phyloP scores from a whole-genome alignment of 2,329 filamentous ascomycete species.

The Alternaria gaisen region DNA sequence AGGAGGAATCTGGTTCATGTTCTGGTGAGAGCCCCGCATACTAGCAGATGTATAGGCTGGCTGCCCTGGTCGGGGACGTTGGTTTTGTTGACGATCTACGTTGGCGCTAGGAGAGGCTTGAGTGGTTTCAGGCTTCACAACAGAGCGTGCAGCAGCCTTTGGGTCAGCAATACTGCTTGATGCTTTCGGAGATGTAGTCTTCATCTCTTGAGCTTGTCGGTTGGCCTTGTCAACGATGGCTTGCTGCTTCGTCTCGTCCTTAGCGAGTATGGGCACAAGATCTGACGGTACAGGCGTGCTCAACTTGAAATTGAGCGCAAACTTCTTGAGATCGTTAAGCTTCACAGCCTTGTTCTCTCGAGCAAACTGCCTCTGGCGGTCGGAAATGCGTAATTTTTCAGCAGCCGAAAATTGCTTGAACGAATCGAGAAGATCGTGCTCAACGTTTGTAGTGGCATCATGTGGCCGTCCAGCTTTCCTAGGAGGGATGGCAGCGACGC shows the following conservation, averaged over 20 bases:
- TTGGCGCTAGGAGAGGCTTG: slow-evolving; percentile 41
- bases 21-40: slow-evolving; percentile 54
- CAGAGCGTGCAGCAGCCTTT: slow-evolving; percentile 44
- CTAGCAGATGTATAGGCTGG: slow-evolving; percentile 56
- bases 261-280: slow-evolving; percentile 92
- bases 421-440: slow-evolving; percentile 67
- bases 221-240: slow-evolving; percentile 90
- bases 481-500: slow-evolving; percentile 34
- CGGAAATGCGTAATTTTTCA: slow-evolving; percentile 68
- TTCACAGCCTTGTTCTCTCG: slow-evolving; percentile 87
- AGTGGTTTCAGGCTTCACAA: slow-evolving; percentile 46
- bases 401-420: slow-evolving; percentile 71
- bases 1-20: slow-evolving; percentile 49
- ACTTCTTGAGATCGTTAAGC: slow-evolving; percentile 93
- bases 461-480: slow-evolving; percentile 55
- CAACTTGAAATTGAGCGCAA: slow-evolving; percentile 92
- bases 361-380: slow-evolving; percentile 63
- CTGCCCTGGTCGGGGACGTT: slow-evolving; percentile 54
- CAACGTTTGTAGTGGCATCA: slow-evolving; percentile 68
- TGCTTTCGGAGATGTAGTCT: slow-evolving; percentile 49
- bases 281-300: slow-evolving; percentile 91
- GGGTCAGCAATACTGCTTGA: slow-evolving; percentile 53
- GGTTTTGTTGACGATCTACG: slow-evolving; percentile 58
- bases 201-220: slow-evolving; percentile 70
- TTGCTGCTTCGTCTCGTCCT: slow-evolving; percentile 93